phyloP scores from a whole-genome alignment of 768 basidiomycete species.

The Tubosaeta brunneosetosa region DNA sequence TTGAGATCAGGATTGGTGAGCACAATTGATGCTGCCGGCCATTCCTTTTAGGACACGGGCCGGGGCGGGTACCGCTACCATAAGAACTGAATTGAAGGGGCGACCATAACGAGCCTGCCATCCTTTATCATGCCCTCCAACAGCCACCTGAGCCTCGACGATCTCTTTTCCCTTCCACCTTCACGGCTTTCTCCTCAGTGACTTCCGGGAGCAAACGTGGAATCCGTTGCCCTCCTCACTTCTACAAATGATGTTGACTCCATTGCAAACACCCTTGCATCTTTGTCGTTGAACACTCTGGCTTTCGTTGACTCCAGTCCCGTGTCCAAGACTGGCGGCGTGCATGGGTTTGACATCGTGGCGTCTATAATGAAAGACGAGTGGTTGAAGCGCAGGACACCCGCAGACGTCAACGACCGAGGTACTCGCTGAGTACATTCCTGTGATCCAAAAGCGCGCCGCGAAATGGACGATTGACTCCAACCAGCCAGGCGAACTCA shows the following conservation, averaged over 20 bases:
- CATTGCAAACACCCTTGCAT: slow-evolving; percentile 3
- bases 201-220: slow-evolving; percentile 20
- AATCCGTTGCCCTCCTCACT: slow-evolving; percentile 17
- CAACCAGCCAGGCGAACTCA: slow-evolving; percentile 34
- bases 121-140: slow-evolving; percentile 11
- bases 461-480: slow-evolving; percentile 42
- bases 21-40: neutral
- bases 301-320: neutral
- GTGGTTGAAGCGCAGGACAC: slow-evolving; percentile 18
- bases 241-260: neutral
- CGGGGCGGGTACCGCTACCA: too few species aligned
- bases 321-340: slow-evolving; percentile 2
- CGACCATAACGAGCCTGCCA: neutral
- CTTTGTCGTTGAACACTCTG: slow-evolving; percentile 5
- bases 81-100: neutral
- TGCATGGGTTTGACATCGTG: slow-evolving; percentile 45
- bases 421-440: neutral
- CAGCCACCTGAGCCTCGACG: slow-evolving; percentile 11
- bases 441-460: slow-evolving; percentile 17
- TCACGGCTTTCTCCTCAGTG: slow-evolving; percentile 24
- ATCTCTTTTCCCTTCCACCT: slow-evolving; percentile 25
- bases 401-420: slow-evolving; percentile 15
- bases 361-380: slow-evolving; percentile 49
- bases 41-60: too few species aligned
- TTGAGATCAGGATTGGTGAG: slow-evolving; percentile 5